Evolutionary conservation across 192 early-diverging fungal species (phyloP).

Genomic region (Helicostylum pulchrum): DNA sequence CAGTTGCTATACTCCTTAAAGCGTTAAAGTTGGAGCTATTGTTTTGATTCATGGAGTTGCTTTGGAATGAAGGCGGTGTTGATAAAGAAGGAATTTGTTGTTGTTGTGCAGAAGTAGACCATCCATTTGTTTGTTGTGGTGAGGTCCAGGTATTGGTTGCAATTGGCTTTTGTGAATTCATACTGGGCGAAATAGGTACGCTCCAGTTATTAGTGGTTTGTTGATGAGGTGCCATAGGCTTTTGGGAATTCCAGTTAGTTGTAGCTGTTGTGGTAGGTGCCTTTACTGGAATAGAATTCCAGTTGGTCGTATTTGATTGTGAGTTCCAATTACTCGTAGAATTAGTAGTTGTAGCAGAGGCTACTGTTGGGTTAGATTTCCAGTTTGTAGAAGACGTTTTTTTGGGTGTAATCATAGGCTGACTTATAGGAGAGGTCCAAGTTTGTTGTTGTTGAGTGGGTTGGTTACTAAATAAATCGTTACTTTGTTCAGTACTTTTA

Average conservation of each 20-base stretch:
- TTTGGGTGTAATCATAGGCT: not conserved
- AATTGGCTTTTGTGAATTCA: not conserved
- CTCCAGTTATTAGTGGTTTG: not conserved
- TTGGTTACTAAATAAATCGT: too few species aligned
- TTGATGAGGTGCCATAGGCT: not conserved
- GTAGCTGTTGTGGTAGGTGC: not conserved
- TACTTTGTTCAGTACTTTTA: not conserved
- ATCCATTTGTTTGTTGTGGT: not conserved
- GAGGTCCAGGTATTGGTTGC: not conserved
- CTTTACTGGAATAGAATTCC: not conserved
- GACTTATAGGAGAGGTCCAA: not conserved
- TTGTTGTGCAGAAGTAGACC: not conserved
- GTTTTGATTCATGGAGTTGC: not conserved
- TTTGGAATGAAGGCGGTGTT: not conserved
- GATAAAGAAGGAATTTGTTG: slow-evolving; percentile 7
- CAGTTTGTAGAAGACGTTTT: too few species aligned
- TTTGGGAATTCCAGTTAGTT: not conserved
- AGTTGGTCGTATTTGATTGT: not conserved
- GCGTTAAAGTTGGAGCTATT: not conserved
- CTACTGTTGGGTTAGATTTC: too few species aligned
- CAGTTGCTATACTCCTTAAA: not conserved
- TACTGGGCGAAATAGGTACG: not conserved
- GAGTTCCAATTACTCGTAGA: too few species aligned
- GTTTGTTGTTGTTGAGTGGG: not conserved
- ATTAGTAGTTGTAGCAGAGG: too few species aligned